Evolutionary conservation across 225 moss, liverwort and hornwort species (phyloP).

Genomic region (Neckera pumila): DNA sequence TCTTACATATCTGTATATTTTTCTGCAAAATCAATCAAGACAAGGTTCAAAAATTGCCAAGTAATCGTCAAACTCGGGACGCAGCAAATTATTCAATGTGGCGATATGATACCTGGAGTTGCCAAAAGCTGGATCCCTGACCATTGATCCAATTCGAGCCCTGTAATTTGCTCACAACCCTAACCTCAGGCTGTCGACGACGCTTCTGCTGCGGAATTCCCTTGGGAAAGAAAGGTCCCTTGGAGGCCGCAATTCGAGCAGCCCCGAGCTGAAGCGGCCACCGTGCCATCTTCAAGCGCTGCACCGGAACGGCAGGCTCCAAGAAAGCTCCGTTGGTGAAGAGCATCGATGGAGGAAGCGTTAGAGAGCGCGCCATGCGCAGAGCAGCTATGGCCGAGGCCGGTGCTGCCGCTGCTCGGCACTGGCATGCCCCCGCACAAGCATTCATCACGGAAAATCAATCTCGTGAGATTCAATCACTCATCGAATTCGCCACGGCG

Average conservation of each 20-base stretch:
- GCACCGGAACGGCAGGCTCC: not conserved
- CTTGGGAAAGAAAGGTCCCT: not conserved
- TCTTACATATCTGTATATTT: not conserved
- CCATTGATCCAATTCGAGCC: conserved; percentile 38
- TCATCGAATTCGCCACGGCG: not conserved
- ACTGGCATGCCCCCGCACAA: conserved; percentile 25
- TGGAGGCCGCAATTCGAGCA: conserved; percentile 32
- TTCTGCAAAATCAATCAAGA: not conserved
- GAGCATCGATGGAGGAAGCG: conserved; percentile 9
- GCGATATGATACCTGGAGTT: conserved; percentile 27
- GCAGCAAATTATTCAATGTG: not conserved
- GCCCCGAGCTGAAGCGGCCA: conserved; percentile 53
- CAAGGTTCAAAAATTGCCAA: not conserved
- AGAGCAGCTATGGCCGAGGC: conserved; percentile 39
- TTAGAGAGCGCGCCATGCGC: conserved; percentile 39
- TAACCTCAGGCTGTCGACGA: not conserved
- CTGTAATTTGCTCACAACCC: conserved; percentile 17
- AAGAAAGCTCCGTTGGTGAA: not conserved
- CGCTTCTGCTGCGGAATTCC: not conserved
- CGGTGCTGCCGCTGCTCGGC: conserved; percentile 8
- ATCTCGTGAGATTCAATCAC: not conserved
- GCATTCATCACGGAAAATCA: conserved; percentile 13
- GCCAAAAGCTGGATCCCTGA: conserved; percentile 26
- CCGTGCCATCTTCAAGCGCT: conserved; percentile 22
- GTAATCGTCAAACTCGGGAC: not conserved